A percentile compares a stretch with the other conserved stretches of the same genome.
phyloP scores from a whole-genome alignment of 2,329 filamentous ascomycete genomes.

The Trichoderma simmonsii region DNA sequence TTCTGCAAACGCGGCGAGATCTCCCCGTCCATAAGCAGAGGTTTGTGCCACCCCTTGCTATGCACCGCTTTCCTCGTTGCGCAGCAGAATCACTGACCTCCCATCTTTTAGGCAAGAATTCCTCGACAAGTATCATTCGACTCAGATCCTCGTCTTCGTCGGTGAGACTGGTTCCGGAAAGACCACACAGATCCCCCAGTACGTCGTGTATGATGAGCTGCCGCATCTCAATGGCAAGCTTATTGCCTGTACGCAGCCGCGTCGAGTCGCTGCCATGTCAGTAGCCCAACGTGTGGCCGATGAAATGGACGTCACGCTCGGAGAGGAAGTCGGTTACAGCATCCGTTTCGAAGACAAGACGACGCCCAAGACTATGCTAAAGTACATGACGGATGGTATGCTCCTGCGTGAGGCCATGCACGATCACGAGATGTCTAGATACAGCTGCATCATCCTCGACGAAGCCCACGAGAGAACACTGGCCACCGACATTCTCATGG shows the following conservation, averaged over 20 bases:
- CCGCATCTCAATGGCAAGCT: slow-evolving; percentile 83
- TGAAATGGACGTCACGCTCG: slow-evolving; percentile 90
- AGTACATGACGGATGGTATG: slow-evolving; percentile 99
- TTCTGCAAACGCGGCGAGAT: slow-evolving; percentile 77
- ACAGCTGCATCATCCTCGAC: slow-evolving; percentile 97
- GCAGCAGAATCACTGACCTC: neutral
- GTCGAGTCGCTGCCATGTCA: slow-evolving; percentile 97
- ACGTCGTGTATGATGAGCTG: slow-evolving; percentile 94
- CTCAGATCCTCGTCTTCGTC: slow-evolving; percentile 96
- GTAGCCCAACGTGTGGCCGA: slow-evolving; percentile 97
- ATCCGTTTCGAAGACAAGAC: slow-evolving; percentile 99
- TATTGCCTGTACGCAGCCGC: slow-evolving; percentile 94
- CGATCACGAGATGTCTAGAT: slow-evolving; percentile 85
- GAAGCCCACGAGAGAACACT: slow-evolving; percentile 98
- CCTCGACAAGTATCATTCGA: slow-evolving; percentile 84
- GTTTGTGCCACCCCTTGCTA: slow-evolving; percentile 39
- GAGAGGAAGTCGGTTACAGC: slow-evolving; percentile 95
- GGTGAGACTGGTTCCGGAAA: slow-evolving; percentile 99
- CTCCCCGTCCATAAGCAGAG: slow-evolving; percentile 91
- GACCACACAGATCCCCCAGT: slow-evolving; percentile 98
- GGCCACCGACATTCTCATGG: slow-evolving; percentile 96
- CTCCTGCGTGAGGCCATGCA: slow-evolving; percentile 94
- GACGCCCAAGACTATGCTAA: slow-evolving; percentile 81
- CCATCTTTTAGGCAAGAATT: slow-evolving; percentile 74
- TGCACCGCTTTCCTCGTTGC: neutral